Conservation (phyloP, 2,329 filamentous ascomycete genomes). For the Apiospora malaysiana region DNA sequence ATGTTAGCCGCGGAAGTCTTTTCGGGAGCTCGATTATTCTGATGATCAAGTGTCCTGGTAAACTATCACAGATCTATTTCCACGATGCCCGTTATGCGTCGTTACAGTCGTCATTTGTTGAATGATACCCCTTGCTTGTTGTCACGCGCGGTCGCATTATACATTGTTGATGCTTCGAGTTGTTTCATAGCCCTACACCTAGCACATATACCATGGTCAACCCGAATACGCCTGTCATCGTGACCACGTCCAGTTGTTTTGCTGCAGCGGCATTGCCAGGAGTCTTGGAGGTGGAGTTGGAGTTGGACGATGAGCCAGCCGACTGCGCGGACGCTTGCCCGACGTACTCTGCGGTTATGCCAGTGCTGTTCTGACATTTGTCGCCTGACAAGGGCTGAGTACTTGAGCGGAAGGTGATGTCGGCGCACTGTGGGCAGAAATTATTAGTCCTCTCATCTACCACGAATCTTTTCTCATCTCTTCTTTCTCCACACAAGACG, state of each 20-base stretch:
- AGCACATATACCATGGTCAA: conserved; percentile 46
- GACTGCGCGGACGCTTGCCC: conserved; percentile 28
- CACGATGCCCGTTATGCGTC: neutral
- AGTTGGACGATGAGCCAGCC: conserved; percentile 8
- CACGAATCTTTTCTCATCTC: neutral
- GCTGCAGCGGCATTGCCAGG: conserved; percentile 10
- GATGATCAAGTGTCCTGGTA: neutral
- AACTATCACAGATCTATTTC: neutral
- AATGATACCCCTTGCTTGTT: conserved; percentile 1
- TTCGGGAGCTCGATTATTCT: neutral
- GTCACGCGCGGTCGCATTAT: neutral
- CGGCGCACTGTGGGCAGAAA: conserved; percentile 64
- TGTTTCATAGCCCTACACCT: conserved; percentile 43
- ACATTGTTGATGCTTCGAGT: neutral
- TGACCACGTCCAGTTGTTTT: conserved; percentile 23
- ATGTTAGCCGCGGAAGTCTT: neutral
- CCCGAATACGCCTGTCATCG: conserved; percentile 44
- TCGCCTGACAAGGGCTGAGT: conserved; percentile 51
- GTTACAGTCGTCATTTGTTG: neutral
- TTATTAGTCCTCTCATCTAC: neutral
- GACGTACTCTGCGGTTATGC: conserved; percentile 50
- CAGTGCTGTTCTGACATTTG: conserved; percentile 64
- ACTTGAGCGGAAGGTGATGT: conserved; percentile 68
- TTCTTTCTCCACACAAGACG: conserved; percentile 21
- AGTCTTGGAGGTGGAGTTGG: conserved; percentile 7